Conservation (phyloP, 1,284 basidiomycete genomes). For the Ustilago cynodontis region DNA sequence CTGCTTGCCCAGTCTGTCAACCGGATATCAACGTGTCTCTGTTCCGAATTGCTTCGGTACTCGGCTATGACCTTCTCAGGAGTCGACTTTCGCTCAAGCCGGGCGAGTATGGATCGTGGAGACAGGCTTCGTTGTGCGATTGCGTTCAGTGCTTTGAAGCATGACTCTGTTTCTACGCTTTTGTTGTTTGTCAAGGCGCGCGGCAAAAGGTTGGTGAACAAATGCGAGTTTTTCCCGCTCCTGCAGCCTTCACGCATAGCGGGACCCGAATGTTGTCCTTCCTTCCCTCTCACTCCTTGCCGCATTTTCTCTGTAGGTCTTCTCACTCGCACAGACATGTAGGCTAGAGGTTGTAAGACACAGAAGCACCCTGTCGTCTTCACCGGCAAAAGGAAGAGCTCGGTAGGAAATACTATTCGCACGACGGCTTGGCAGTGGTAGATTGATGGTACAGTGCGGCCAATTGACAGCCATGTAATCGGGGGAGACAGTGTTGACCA, state of each 20-base stretch:
- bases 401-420: slow-evolving; percentile 12
- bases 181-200: too few species aligned
- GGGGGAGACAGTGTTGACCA: background rate
- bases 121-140: too few species aligned
- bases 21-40: too few species aligned
- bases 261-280: slow-evolving; percentile 28
- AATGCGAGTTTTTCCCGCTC: slow-evolving; percentile 35
- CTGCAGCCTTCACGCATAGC: slow-evolving; percentile 32
- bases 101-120: background rate
- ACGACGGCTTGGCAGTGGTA: background rate
- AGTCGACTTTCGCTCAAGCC: too few species aligned
- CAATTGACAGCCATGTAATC: background rate
- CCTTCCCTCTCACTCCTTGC: background rate
- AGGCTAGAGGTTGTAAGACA: background rate
- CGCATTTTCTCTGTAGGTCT: background rate
- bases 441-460: background rate
- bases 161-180: too few species aligned
- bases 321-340: background rate
- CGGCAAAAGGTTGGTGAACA: slow-evolving; percentile 1
- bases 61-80: too few species aligned
- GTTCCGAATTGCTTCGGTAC: too few species aligned
- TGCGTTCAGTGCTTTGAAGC: too few species aligned
- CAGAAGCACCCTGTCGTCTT: background rate
- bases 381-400: background rate
- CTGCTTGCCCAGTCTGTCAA: too few species aligned